Base-by-base conservation (phyloP, 139 green algal genomes). In the Monoraphidium neglectum region DNA sequence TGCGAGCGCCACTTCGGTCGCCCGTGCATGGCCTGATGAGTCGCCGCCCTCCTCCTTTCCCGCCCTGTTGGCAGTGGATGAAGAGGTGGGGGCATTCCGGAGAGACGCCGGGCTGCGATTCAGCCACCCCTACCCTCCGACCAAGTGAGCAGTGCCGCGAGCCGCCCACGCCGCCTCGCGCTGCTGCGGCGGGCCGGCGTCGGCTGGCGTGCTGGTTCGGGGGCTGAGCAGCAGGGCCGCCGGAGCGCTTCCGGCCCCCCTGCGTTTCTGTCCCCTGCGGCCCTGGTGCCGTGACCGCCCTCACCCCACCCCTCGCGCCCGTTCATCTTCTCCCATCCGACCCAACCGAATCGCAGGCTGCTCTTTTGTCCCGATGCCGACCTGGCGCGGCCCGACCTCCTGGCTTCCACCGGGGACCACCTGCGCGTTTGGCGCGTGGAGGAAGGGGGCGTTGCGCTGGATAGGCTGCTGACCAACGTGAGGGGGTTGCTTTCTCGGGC, bases 371-470 rank as follows among this genome's bases (percentile, higher is more conserved):
- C 95, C 1, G 89, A 95, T 80, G 69, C 61, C 46, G 78, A 82
- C 35, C 68, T 72, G 69, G 87, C 62, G 12, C 77, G 82, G 2
- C 86, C 90, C 1, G 96, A 99, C 81, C 85, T 99, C 43, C 74
- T 99, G 47, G 96, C 96, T 16, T 97, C 93, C 21, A 94, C 90
- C 3, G 92, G 90, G 12, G 96, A 99, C 77, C 94, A 88, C 79
- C 80, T 99, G 68, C 85, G 96, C 18, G 81, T 99, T 0, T 99
- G 96, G 96, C 77, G 87, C 12, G 62, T 99, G 1, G 66, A 72
- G 2, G 86, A 95, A 0, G 90, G 91, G 30, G 89, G 90, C 0
- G 88, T 97, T 21, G 49, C 77, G 40, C 82, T 98, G 56, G 86
- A 95, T 40, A 85, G 84, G 36, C 69, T 97, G 35, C 87, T 99